Conservation (phyloP, 176 grass and related monocot genomes). For the Hsuehochloa calcarea region DNA sequence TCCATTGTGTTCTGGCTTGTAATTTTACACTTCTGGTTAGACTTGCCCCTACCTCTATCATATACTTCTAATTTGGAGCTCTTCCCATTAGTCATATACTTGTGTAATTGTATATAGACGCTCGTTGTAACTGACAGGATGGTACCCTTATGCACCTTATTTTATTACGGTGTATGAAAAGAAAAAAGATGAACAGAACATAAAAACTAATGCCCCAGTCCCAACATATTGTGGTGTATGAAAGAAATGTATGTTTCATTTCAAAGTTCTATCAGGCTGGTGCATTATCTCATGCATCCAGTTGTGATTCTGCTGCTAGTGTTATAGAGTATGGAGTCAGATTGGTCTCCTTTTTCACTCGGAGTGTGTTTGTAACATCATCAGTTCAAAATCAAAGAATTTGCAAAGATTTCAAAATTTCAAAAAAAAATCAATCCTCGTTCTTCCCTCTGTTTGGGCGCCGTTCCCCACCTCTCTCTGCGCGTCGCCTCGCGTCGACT, state of each 20-base stretch:
- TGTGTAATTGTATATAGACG: not conserved
- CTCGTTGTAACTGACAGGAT: too few relatives aligned
- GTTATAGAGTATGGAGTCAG: too few relatives aligned
- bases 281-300: not conserved
- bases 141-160: not conserved
- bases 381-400: too few relatives aligned
- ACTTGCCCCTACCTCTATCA: not conserved
- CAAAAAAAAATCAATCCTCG: too few relatives aligned
- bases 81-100: slow-evolving; percentile 3
- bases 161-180: not conserved
- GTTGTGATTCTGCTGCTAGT: not conserved
- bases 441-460: too few relatives aligned
- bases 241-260: not conserved
- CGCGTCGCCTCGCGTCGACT: too few relatives aligned
- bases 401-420: too few relatives aligned
- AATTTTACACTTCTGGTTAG: slow-evolving; percentile 17
- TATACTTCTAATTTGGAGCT: not conserved
- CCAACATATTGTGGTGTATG: not conserved
- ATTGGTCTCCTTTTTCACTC: not conserved
- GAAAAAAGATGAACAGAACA: not conserved
- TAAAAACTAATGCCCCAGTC: not conserved
- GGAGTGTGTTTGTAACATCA: not conserved
- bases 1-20: slow-evolving; percentile 1
- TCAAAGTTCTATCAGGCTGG: not conserved
- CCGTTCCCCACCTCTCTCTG: too few relatives aligned